These are phyloP conservation scores for Corynespora cassiicola DNA, from an alignment of 2,329 filamentous ascomycete species.

Conservation along the genomic window DNA sequence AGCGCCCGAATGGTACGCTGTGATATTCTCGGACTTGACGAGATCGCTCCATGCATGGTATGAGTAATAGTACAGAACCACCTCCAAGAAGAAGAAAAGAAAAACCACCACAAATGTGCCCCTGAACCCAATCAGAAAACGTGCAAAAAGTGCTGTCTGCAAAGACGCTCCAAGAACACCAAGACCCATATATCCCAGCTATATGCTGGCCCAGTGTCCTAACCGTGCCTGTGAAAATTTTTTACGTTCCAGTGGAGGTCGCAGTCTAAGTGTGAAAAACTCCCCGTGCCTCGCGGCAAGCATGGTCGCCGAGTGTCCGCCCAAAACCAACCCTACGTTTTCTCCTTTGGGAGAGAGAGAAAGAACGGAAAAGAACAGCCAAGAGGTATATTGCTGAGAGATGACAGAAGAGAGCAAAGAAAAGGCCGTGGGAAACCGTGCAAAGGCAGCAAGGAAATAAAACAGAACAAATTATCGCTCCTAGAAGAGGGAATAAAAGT, in stretches of 20 bases:
- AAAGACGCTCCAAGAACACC: conserved; percentile 1
- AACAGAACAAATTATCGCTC: conserved; percentile 9
- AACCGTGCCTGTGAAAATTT: conserved; percentile 3
- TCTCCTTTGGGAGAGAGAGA: conserved; percentile 21
- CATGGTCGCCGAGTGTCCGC: too few relatives aligned
- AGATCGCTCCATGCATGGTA: too few relatives aligned
- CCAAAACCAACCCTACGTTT: conserved; percentile 9
- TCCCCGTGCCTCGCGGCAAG: too few relatives aligned
- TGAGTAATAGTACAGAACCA: too few relatives aligned
- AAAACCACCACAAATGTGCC: too few relatives aligned
- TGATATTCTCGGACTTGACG: too few relatives aligned
- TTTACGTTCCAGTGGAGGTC: conserved; percentile 20
- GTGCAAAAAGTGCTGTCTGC: too few relatives aligned
- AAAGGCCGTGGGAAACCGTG: conserved; percentile 20
- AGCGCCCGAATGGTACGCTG: too few relatives aligned
- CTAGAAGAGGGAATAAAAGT: conserved; percentile 13
- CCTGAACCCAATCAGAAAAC: too few relatives aligned
- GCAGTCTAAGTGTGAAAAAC: conserved; percentile 22
- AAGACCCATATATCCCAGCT: conserved; percentile 26
- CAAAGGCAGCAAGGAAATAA: conserved; percentile 1
- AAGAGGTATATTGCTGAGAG: conserved; percentile 44
- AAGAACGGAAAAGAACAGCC: conserved; percentile 15
- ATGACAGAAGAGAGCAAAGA: conserved; percentile 16
- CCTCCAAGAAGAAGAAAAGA: too few relatives aligned
- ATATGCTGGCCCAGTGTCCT: conserved; percentile 27